Evolutionary conservation across 805 yeast species (phyloP).

Genomic region (Pichia membranifaciens): DNA sequence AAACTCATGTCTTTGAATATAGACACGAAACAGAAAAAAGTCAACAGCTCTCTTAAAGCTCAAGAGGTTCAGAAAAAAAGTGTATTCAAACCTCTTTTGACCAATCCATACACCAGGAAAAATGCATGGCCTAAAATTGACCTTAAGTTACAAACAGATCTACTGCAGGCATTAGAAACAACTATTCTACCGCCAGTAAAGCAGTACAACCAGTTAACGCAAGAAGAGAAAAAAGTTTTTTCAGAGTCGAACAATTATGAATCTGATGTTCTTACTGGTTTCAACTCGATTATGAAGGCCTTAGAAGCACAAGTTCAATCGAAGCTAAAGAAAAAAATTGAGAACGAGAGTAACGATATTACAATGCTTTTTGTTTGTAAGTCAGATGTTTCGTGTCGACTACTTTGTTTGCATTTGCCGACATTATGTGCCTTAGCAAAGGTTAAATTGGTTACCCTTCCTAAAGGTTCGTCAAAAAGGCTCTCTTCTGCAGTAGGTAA

Average conservation of each 20-base stretch:
- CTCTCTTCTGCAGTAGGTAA: conserved; percentile 17
- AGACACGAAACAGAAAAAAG: not conserved
- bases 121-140: conserved; percentile 37
- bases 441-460: conserved; percentile 57
- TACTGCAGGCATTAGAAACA: conserved; percentile 24
- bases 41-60: conserved; percentile 2
- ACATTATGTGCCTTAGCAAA: conserved; percentile 45
- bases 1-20: not conserved
- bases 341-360: conserved; percentile 13
- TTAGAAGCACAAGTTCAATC: conserved; percentile 39
- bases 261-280: conserved; percentile 38
- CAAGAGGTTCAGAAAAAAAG: conserved; percentile 35
- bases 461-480: conserved; percentile 35
- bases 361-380: conserved; percentile 55
- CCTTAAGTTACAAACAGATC: conserved; percentile 26
- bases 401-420: conserved; percentile 56
- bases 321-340: conserved; percentile 12
- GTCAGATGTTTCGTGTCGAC: conserved; percentile 33
- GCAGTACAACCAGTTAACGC: conserved; percentile 22
- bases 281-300: conserved; percentile 46
- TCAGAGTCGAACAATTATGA: conserved; percentile 16
- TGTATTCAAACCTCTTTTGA: conserved; percentile 58
- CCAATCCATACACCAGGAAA: conserved; percentile 52
- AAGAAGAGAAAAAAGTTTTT: conserved; percentile 18
- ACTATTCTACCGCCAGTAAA: conserved; percentile 10